Evolutionary conservation across 176 grass and related monocot species (phyloP).

Genomic region (Calamus simplicifolius): DNA sequence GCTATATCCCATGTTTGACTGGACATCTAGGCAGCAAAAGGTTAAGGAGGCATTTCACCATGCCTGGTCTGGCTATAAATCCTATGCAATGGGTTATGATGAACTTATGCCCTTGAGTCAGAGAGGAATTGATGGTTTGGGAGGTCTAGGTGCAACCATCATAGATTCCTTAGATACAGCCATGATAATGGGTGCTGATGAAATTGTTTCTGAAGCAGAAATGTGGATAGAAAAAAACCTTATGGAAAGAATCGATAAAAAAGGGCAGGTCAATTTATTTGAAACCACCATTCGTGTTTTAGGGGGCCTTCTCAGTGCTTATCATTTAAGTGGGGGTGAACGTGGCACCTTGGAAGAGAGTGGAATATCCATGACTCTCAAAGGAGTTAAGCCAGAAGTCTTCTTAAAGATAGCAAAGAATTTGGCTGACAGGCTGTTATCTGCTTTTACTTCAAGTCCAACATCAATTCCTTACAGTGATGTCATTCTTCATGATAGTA

Average conservation of each 20-base stretch:
- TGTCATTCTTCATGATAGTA: slow-evolving; percentile 70
- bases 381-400: slow-evolving; percentile 40
- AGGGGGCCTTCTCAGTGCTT: slow-evolving; percentile 97
- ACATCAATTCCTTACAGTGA: slow-evolving; percentile 92
- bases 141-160: slow-evolving; percentile 83
- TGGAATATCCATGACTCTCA: slow-evolving; percentile 44
- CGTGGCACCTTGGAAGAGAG: slow-evolving; percentile 25
- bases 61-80: slow-evolving; percentile 89
- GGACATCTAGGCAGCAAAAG: slow-evolving; percentile 66
- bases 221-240: slow-evolving; percentile 81
- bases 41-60: slow-evolving; percentile 90
- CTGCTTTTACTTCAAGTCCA: slow-evolving; percentile 83
- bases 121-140: slow-evolving; percentile 79
- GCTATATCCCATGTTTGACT: slow-evolving; percentile 23
- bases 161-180: slow-evolving; percentile 92
- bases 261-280: slow-evolving; percentile 96
- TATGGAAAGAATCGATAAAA: slow-evolving; percentile 64
- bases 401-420: slow-evolving; percentile 75
- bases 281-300: slow-evolving; percentile 95
- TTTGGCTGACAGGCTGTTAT: slow-evolving; percentile 72
- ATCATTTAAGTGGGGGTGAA: slow-evolving; percentile 69
- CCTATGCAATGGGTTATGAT: slow-evolving; percentile 84
- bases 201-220: slow-evolving; percentile 71
- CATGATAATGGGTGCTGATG: slow-evolving; percentile 88
- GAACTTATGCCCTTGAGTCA: slow-evolving; percentile 87